Evolutionary conservation across 352 stramenopile species (phyloP), one percentile per base, ranked within the genome.

Genomic region (Globisporangium solare): DNA sequence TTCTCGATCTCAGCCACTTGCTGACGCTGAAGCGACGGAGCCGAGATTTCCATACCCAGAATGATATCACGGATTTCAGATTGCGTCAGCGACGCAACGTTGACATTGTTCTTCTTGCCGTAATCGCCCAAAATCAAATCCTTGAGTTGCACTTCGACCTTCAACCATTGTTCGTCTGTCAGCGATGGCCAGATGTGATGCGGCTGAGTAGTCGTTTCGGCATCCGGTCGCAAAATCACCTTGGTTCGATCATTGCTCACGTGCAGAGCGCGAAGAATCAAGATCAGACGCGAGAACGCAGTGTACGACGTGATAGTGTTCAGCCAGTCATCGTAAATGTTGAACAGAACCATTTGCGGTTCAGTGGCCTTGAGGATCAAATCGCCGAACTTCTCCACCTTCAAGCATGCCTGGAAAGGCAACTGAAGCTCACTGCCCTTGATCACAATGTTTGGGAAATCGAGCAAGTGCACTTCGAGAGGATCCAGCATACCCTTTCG

Each of bases 101-200:
- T 99, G 31, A 99, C 97, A 68, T 99, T 99, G 78, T 99, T 99
- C 72, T 99, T 99, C 78, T 99, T 99, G 56, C 97, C 97, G 65
- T 99, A 99, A 71, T 99, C 97, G 21, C 89, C 96, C 48, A 99
- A 74, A 58, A 99, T 99, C 35, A 99, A 70, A 64, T 99, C 97
- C 77, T 99, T 99, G 6, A 99, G 69, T 46, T 96, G 86, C 60
- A 99, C 96, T 85, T 99, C 98, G 6, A 99, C 90, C 80, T 99
- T 99, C 51, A 99, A 95, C 98, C 98, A 99, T 72, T 99, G 94
- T 61, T 99, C 97, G 74, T 99, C 97, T 3, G 94, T 98, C 18
- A 99, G 78, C 41, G 89, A 98, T 17, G 98, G 98, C 98, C 98
- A 99, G 50, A 99, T 94, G 75, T 99, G 97, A 70, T 99, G 97